Percentiles rank a stretch among this genome's conserved stretches.
These are phyloP conservation scores for Wickerhamiella allomyrinae DNA, from an alignment of 805 yeast species.

Conservation along the genomic window DNA sequence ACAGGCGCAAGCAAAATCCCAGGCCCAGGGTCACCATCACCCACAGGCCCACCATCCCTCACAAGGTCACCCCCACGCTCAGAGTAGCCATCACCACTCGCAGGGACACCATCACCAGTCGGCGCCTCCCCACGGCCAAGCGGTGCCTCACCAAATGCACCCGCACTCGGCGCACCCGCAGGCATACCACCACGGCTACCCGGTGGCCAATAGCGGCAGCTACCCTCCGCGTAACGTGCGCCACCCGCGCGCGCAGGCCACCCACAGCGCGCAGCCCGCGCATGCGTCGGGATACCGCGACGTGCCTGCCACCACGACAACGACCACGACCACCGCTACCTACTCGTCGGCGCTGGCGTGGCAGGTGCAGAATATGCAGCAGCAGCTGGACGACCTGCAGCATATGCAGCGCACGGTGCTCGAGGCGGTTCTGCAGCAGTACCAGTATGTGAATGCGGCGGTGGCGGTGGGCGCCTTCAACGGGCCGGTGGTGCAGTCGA, in stretches of 20 bases:
- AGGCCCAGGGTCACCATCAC: no score
- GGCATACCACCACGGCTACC: no score
- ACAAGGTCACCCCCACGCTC: no score
- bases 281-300: neutral
- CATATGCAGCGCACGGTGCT: neutral
- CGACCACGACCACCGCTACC: neutral
- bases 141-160: no score
- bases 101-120: no score
- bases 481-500: neutral
- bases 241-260: neutral
- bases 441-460: neutral
- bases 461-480: neutral
- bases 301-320: neutral
- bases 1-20: neutral
- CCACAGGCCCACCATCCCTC: no score
- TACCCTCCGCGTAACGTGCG: neutral
- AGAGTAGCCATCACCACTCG: no score
- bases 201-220: no score
- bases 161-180: no score
- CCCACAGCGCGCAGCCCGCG: neutral
- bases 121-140: no score
- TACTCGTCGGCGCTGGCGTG: neutral
- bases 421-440: neutral
- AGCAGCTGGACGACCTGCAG: neutral
- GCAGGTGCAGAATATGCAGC: neutral